Percentiles rank a stretch among this genome's conserved stretches.
Conservation (phyloP, 2,329 filamentous ascomycete species). For the Exophiala sideris region DNA sequence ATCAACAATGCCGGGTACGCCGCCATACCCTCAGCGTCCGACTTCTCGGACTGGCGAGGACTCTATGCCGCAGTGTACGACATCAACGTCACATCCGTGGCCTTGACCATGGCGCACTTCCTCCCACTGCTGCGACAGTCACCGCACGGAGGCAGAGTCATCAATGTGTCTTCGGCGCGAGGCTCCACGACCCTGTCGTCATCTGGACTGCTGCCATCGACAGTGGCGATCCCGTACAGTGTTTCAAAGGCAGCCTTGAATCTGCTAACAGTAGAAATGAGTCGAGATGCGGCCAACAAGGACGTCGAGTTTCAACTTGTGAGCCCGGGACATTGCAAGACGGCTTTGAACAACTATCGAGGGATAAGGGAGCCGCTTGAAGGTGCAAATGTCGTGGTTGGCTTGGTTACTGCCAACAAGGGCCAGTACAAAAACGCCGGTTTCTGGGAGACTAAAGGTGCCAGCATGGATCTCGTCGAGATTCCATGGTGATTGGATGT, state of each 20-base stretch:
- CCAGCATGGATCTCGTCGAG: conserved; percentile 2
- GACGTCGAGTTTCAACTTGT: conserved; percentile 8
- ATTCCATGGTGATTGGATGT: neutral
- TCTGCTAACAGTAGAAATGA: conserved; percentile 20
- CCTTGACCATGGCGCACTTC: conserved; percentile 33
- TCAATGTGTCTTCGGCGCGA: conserved; percentile 36
- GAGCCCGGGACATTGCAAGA: conserved; percentile 20
- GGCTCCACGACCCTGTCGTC: conserved; percentile 26
- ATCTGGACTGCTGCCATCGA: conserved; percentile 3
- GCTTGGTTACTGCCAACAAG: conserved; percentile 6
- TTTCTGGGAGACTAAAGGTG: conserved; percentile 8
- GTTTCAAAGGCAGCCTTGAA: conserved; percentile 19
- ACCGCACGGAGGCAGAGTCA: conserved; percentile 28
- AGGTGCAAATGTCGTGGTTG: conserved; percentile 17
- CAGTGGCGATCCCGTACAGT: conserved; percentile 11
- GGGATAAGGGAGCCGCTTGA: conserved; percentile 11
- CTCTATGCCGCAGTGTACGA: conserved; percentile 21
- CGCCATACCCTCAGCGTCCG: conserved; percentile 2
- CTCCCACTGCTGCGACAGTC: conserved; percentile 32
- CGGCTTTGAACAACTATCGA: conserved; percentile 11
- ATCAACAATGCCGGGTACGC: conserved; percentile 31
- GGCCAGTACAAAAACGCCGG: conserved; percentile 5
- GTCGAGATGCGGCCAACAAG: conserved; percentile 2
- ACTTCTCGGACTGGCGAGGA: conserved; percentile 9
- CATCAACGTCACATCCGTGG: conserved; percentile 46